These are phyloP conservation scores for Penicillium taxi DNA, from an alignment of 495 filamentous ascomycete genomes.

Conservation along the genomic window DNA sequence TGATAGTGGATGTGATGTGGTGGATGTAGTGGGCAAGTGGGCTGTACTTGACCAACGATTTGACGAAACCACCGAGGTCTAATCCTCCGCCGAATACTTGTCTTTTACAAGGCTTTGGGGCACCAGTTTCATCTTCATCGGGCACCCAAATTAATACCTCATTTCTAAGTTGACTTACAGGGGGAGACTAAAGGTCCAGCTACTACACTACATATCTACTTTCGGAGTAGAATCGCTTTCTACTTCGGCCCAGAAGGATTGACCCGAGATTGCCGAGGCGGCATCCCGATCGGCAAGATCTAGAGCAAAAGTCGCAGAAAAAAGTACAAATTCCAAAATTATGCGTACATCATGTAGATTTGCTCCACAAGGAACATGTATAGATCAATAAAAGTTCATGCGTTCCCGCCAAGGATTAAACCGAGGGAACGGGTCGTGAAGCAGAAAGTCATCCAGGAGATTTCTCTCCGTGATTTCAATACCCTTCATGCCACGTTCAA, in stretches of 20 bases:
- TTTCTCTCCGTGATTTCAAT: constrained; percentile 7
- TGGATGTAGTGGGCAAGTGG: too few relatives aligned
- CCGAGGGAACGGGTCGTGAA: constrained; percentile 15
- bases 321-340: constrained; percentile 12
- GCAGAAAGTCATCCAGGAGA: neutral
- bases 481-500: constrained; percentile 15
- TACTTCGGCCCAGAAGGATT: constrained; percentile 3
- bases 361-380: constrained; percentile 21
- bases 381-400: constrained; percentile 15
- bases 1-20: too few relatives aligned
- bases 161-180: too few relatives aligned
- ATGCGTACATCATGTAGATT: constrained; percentile 36
- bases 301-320: too few relatives aligned
- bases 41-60: constrained; percentile 13
- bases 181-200: too few relatives aligned
- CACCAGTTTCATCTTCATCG: too few relatives aligned
- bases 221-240: too few relatives aligned
- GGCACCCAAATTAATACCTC: too few relatives aligned
- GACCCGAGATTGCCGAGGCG: constrained; percentile 1
- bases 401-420: constrained; percentile 10
- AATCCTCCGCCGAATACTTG: constrained; percentile 1
- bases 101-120: neutral
- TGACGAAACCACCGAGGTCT: constrained; percentile 18
- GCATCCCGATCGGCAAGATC: constrained; percentile 9
- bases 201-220: too few relatives aligned